A percentile compares a stretch with the other conserved stretches of the same genome.
Conservation (phyloP, 2,329 filamentous ascomycete genomes). For the Epichloe uncinata region DNA sequence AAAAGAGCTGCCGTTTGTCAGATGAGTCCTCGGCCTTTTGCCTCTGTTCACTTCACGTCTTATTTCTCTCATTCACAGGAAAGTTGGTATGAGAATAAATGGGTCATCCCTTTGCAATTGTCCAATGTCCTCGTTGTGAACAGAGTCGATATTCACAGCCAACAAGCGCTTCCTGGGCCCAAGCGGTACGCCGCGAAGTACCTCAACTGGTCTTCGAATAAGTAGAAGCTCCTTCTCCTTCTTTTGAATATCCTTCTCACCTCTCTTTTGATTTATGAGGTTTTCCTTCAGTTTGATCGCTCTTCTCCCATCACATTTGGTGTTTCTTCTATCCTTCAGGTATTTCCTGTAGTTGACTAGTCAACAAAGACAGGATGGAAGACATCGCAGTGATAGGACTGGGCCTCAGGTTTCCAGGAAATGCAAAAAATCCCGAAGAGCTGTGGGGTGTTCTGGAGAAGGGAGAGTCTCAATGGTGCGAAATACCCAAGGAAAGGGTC, state of each 20-base stretch:
- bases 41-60: neutral
- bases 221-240: neutral
- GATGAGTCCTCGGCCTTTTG: neutral
- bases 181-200: neutral
- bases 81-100: neutral
- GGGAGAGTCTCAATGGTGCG: conserved; percentile 33
- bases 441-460: conserved; percentile 36
- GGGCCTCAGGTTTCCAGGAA: conserved; percentile 37
- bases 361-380: conserved; percentile 9
- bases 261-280: neutral
- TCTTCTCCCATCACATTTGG: neutral
- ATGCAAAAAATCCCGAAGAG: conserved; percentile 28
- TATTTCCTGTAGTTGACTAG: neutral
- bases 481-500: conserved; percentile 34
- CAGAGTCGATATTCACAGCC: conserved; percentile 1
- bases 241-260: neutral
- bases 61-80: neutral
- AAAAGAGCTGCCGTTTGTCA: conserved; percentile 1
- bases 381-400: conserved; percentile 40
- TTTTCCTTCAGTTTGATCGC: neutral
- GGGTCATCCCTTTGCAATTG: neutral
- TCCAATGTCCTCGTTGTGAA: neutral
- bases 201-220: neutral
- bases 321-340: neutral
- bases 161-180: neutral